Base-by-base conservation (phyloP, 352 stramenopile species). In the Globisporangium iwayamae region DNA sequence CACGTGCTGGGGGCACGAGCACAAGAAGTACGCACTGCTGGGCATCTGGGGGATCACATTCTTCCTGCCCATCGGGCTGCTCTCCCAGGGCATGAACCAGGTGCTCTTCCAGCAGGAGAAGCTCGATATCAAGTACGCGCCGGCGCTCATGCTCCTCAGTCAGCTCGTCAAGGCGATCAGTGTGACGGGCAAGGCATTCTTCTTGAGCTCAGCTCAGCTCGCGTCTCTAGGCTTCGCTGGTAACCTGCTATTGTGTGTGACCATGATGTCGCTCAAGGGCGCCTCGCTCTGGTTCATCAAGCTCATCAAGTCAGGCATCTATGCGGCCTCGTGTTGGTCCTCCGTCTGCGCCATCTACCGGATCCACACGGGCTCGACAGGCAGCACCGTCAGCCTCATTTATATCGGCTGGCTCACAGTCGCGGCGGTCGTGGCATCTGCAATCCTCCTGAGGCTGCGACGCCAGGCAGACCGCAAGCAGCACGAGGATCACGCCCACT, bases 391-490 rank as follows among this genome's bases (percentile, higher is more conserved):
- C 13, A 85, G 83, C 39, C 64, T 86, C 52, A 70, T 87, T 39
- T 87, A 87, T 71, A 61, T 89, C 34, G 78, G 80, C 18, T 87
- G 78, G 80, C 73, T 87, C 32, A 74, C 46, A 2, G 82, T 87
- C 45, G 69, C 50, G 3, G 70, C 72, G 0, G 25, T 70, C 16
- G 70, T 69, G 1, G 60, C 67, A 0, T 30, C 66, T 1, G 52
- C 50, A 8, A 70, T 82, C 60, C 62, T 73, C 32, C n/a, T 63
- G 36, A 53, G 54, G 1, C 64, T 71, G 10, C 70, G 67, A 30
- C 60, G 65, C 20, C 54, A 60, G 34, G 48, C 67, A 25, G 55
- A 73, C 22, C 61, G 36, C 61, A 64, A 63, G 53, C 66, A 58
- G 50, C 36, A 47, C 28, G 46, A 70, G 20, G 62, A 75, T n/a